Conservation (phyloP, 305 asterid genomes). For the Solanum aculeatissimum region DNA sequence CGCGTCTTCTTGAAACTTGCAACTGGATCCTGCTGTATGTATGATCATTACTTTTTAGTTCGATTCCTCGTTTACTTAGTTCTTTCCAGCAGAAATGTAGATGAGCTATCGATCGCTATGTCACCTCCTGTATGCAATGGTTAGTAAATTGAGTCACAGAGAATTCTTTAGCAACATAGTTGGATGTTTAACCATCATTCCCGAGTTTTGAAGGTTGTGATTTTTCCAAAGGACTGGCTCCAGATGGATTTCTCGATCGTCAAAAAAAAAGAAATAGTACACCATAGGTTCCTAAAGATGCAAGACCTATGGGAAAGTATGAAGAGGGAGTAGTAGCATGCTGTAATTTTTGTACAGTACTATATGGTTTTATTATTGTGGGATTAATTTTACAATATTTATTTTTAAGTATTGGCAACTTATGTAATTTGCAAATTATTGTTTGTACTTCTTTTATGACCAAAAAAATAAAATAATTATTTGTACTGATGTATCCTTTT, state of each 20-base stretch:
- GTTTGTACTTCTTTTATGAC: neutral
- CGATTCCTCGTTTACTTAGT: neutral
- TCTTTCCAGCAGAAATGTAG: neutral
- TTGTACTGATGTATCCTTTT: neutral
- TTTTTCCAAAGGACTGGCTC: neutral
- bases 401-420: neutral
- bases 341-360: neutral
- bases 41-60: neutral
- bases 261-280: neutral
- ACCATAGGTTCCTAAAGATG: neutral
- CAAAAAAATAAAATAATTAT: neutral
- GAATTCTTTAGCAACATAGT: neutral
- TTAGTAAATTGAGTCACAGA: neutral
- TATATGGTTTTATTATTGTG: neutral
- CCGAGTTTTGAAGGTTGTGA: neutral
- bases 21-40: neutral
- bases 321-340: neutral
- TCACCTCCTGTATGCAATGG: neutral
- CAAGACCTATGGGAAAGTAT: neutral
- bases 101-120: neutral
- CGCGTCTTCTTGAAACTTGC: neutral
- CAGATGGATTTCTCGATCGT: neutral
- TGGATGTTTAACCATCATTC: neutral
- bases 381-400: neutral
- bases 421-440: neutral